Conservation (phyloP, 495 filamentous ascomycete genomes). For the Penicillium ochrochloron region DNA sequence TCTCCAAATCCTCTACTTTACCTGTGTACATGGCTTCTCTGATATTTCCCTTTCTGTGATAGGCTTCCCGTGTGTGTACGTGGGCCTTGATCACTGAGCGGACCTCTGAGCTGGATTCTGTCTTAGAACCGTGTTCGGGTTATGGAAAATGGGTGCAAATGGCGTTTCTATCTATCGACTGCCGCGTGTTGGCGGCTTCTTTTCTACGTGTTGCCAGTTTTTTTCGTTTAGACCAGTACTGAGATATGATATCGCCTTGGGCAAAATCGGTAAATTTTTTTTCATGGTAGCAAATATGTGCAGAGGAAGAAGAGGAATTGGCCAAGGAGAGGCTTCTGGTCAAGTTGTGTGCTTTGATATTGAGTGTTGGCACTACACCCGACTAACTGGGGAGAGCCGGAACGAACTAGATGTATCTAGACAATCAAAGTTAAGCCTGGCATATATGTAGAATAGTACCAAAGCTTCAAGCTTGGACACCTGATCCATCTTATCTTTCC, state of each 20-base stretch:
- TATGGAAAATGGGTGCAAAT: slow-evolving; percentile 55
- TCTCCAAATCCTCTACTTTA: slow-evolving; percentile 10
- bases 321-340: neutral
- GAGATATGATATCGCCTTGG: slow-evolving; percentile 31
- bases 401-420: neutral
- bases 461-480: neutral
- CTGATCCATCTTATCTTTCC: too few species aligned
- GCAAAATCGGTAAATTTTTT: neutral
- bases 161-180: slow-evolving; percentile 52
- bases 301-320: too few species aligned
- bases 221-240: slow-evolving; percentile 35
- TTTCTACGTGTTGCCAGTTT: slow-evolving; percentile 39
- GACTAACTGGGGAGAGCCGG: neutral
- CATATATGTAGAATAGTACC: neutral
- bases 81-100: slow-evolving; percentile 36
- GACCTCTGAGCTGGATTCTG: slow-evolving; percentile 47
- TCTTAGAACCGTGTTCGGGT: slow-evolving; percentile 55
- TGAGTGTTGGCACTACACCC: too few species aligned
- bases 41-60: slow-evolving; percentile 45
- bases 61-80: slow-evolving; percentile 22
- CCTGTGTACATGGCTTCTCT: slow-evolving; percentile 56
- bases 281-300: neutral
- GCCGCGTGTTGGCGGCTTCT: slow-evolving; percentile 42
- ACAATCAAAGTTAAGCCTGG: neutral
- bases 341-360: too few species aligned